Evolutionary conservation across 495 filamentous ascomycete species (phyloP).

Genomic region (Podospora tetraspora): DNA sequence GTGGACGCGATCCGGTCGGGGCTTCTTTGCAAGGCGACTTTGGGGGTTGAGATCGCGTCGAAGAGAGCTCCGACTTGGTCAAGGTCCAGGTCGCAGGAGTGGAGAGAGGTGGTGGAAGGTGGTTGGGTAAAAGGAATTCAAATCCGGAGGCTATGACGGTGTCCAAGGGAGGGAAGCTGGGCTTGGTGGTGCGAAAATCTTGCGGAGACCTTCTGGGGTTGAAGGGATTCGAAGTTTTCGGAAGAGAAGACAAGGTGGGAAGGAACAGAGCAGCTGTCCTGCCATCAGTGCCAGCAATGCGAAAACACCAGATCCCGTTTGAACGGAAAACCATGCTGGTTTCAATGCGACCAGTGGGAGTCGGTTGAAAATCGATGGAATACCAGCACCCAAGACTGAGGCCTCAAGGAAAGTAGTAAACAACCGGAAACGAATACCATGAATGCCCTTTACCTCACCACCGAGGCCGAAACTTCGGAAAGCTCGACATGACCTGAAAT

Average conservation of each 20-base stretch:
- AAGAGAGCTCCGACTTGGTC: neutral
- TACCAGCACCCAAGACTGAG: no score
- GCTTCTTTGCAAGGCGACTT: neutral
- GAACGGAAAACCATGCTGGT: neutral
- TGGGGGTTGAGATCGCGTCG: neutral
- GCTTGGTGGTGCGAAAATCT: neutral
- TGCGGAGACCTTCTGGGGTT: neutral
- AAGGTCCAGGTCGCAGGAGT: neutral
- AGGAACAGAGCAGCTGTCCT: neutral
- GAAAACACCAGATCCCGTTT: neutral
- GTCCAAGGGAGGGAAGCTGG: neutral
- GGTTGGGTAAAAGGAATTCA: neutral
- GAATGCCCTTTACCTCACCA: neutral
- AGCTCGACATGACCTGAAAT: neutral
- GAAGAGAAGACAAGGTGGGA: neutral
- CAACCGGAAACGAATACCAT: neutral
- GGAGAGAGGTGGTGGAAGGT: neutral
- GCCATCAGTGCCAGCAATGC: neutral
- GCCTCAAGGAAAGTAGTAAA: no score
- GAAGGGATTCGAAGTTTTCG: neutral
- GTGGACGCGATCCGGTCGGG: neutral
- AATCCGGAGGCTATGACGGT: no score
- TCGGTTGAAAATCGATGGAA: neutral
- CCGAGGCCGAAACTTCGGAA: neutral
- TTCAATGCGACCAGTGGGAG: neutral